These are phyloP conservation scores for Pichia cabralensis DNA, from an alignment of 805 yeast genomes.

Conservation along the genomic window DNA sequence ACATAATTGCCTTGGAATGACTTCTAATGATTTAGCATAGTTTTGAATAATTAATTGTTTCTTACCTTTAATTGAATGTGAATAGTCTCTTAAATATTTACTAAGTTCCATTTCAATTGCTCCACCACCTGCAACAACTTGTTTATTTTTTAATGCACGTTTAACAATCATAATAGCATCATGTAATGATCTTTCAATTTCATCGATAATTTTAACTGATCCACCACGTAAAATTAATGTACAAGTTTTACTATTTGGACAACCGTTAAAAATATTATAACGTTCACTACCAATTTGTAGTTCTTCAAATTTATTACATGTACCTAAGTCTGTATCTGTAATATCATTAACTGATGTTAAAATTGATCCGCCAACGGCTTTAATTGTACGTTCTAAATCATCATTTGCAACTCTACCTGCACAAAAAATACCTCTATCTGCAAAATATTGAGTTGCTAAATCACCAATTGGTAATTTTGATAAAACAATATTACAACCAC, in stretches of 20 bases:
- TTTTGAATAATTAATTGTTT: slow-evolving; percentile 90
- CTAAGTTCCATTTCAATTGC: slow-evolving; percentile 98
- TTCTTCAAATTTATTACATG: slow-evolving; percentile 82
- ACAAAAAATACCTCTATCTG: slow-evolving; percentile 91
- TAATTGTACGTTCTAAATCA: slow-evolving; percentile 85
- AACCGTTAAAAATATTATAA: slow-evolving; percentile 85
- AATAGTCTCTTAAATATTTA: slow-evolving; percentile 73
- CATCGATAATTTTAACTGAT: slow-evolving; percentile 97
- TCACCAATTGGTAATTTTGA: slow-evolving; percentile 97
- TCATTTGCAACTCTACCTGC: slow-evolving; percentile 90
- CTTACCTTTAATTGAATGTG: slow-evolving; percentile 87
- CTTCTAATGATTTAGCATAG: slow-evolving; percentile 88
- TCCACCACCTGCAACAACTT: slow-evolving; percentile 97
- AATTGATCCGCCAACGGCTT: slow-evolving; percentile 88
- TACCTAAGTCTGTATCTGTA: slow-evolving; percentile 58
- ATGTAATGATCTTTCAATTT: slow-evolving; percentile 93
- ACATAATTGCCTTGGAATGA: slow-evolving; percentile 94
- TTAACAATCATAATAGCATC: slow-evolving; percentile 99
- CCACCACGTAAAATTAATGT: slow-evolving; percentile 94
- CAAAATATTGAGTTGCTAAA: slow-evolving; percentile 96
- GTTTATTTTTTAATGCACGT: slow-evolving; percentile 79
- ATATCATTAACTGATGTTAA: slow-evolving; percentile 74
- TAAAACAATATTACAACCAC: slow-evolving; percentile 89
- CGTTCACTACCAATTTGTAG: slow-evolving; percentile 94
- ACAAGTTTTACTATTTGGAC: slow-evolving; percentile 88